Evolutionary conservation across 768 basidiomycete genomes (phyloP).

Genomic region (Cystobasidium tubakii): DNA sequence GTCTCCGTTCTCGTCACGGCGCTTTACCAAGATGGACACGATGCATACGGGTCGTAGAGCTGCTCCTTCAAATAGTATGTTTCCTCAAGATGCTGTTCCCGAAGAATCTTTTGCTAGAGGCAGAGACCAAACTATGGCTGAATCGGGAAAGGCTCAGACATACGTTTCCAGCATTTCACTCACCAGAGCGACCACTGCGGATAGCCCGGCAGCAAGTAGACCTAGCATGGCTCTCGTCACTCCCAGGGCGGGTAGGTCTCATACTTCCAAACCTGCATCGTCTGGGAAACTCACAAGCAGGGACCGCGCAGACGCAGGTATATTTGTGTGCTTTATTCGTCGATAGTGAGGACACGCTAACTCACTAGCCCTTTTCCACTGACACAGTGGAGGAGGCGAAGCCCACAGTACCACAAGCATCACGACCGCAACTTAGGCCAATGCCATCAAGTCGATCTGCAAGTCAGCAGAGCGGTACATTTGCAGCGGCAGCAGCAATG

Average conservation of each 20-base stretch:
- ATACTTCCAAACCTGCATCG: too few species aligned
- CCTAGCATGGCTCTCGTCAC: too few species aligned
- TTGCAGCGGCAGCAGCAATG: constrained; percentile 18
- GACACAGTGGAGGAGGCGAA: neutral
- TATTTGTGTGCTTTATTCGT: too few species aligned
- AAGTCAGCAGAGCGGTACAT: constrained; percentile 16
- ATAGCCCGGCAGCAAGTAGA: too few species aligned
- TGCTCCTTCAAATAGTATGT: neutral
- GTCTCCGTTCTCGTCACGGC: constrained; percentile 3
- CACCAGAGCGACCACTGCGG: too few species aligned
- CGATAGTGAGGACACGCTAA: too few species aligned
- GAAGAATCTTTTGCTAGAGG: neutral
- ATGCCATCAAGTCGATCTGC: neutral
- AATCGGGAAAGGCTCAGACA: too few species aligned
- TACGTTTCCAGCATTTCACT: too few species aligned
- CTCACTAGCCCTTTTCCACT: neutral
- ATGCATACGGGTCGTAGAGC: neutral
- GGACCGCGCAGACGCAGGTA: too few species aligned
- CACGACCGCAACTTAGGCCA: neutral
- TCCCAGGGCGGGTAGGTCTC: too few species aligned
- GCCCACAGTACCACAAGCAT: neutral
- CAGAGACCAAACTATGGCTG: too few species aligned
- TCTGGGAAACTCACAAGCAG: too few species aligned
- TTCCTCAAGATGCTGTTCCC: neutral
- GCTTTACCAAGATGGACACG: constrained; percentile 14